phyloP scores from a whole-genome alignment of 352 stramenopile genomes.

The Phytopythium cucurbitacearum region DNA sequence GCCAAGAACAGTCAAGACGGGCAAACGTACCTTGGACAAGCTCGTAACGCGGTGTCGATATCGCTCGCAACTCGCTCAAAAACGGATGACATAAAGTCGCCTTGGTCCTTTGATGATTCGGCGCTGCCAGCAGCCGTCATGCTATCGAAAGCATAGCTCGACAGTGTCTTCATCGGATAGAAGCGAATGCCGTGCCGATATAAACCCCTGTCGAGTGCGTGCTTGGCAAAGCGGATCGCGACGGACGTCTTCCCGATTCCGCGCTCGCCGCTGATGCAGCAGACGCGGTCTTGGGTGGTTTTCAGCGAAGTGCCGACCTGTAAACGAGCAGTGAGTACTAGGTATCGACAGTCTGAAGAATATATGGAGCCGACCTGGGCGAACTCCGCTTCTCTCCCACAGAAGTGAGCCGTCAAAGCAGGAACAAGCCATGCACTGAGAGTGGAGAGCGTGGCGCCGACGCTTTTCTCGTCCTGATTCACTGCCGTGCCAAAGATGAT shows the following conservation, averaged over 20 bases:
- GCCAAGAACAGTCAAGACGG: neutral
- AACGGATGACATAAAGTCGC: neutral
- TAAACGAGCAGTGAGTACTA: slow-evolving; percentile 9
- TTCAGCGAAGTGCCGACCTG: slow-evolving; percentile 25
- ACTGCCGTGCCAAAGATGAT: slow-evolving; percentile 14
- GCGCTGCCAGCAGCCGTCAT: neutral
- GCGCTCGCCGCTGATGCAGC: slow-evolving; percentile 34
- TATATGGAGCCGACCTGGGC: slow-evolving; percentile 29
- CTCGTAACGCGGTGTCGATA: slow-evolving; percentile 23
- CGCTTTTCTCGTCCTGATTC: slow-evolving; percentile 2
- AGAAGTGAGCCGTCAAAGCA: slow-evolving; percentile 46
- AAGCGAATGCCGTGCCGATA: slow-evolving; percentile 59
- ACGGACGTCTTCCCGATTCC: slow-evolving; percentile 63
- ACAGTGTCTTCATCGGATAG: slow-evolving; percentile 37
- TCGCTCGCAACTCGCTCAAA: slow-evolving; percentile 18
- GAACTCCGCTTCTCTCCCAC: slow-evolving; percentile 42
- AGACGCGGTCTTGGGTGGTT: slow-evolving; percentile 35
- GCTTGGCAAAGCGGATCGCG: slow-evolving; percentile 50
- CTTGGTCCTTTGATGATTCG: too few species aligned
- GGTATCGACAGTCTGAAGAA: neutral
- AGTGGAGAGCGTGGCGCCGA: slow-evolving; percentile 20
- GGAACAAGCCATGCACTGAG: slow-evolving; percentile 53
- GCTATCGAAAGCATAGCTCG: slow-evolving; percentile 22
- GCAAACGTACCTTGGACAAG: slow-evolving; percentile 30
- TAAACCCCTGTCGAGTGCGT: slow-evolving; percentile 25